phyloP scores from a whole-genome alignment of 192 early-diverging fungal species.

The Phycomyces blakesleeanus region DNA sequence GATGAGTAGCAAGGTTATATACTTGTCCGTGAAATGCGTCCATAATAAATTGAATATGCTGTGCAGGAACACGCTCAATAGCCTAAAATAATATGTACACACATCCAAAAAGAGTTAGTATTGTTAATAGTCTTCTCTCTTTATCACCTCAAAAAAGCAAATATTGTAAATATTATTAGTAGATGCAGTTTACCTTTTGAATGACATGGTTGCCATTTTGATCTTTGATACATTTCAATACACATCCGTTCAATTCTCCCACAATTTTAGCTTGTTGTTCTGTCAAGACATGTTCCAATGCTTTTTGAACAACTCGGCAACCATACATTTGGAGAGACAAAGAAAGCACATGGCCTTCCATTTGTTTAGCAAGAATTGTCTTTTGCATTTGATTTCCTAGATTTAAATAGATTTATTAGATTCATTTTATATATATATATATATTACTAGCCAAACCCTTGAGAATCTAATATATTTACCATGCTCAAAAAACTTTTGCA shows the following conservation, averaged over 20 bases:
- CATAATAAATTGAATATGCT: conserved; percentile 96
- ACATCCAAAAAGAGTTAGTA: background rate
- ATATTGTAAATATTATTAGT: too few relatives aligned
- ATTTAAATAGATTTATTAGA: background rate
- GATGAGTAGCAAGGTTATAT: conserved; percentile 93
- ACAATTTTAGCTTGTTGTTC: conserved; percentile 92
- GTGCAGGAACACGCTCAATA: conserved; percentile 90
- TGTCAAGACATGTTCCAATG: conserved; percentile 86
- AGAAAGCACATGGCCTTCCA: conserved; percentile 92
- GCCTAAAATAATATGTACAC: conserved; percentile 37
- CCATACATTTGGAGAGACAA: conserved; percentile 99
- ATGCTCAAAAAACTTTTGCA: conserved; percentile 99
- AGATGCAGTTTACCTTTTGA: conserved; percentile 81
- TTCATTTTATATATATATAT: too few relatives aligned
- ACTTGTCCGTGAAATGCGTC: conserved; percentile 97
- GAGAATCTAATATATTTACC: conserved; percentile 35
- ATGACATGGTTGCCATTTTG: conserved; percentile 99
- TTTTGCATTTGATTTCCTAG: conserved; percentile 79
- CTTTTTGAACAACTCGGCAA: conserved; percentile 98
- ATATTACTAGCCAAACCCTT: background rate
- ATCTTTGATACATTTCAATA: conserved; percentile 98
- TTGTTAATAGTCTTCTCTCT: background rate
- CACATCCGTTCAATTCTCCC: conserved; percentile 89
- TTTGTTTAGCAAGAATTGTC: conserved; percentile 86
- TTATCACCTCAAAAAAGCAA: too few relatives aligned